phyloP scores from a whole-genome alignment of 1,284 basidiomycete genomes.

The Hemileia vastatrix region DNA sequence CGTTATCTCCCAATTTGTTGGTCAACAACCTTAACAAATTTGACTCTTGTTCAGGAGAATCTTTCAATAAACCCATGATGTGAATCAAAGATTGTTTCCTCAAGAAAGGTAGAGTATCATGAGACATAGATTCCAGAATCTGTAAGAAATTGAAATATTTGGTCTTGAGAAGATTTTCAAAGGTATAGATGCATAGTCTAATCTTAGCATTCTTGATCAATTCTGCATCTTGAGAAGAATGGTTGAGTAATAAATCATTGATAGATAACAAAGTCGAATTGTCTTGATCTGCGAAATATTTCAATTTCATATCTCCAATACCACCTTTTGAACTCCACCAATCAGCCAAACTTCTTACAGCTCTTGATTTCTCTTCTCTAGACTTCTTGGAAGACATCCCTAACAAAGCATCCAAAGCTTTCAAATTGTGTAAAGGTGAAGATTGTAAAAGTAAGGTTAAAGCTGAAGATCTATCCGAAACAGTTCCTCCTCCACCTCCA shows the following conservation, averaged over 20 bases:
- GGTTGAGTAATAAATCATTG: neutral
- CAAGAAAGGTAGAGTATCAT: constrained; percentile 80
- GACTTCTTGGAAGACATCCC: constrained; percentile 66
- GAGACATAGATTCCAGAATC: constrained; percentile 75
- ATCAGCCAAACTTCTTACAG: constrained; percentile 80
- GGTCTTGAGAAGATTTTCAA: constrained; percentile 95
- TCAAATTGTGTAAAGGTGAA: constrained; percentile 73
- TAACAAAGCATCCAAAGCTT: constrained; percentile 60
- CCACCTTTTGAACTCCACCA: constrained; percentile 67
- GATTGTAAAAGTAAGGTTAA: constrained; percentile 82
- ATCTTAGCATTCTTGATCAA: no score
- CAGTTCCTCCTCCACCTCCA: no score
- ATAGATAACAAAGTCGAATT: constrained; percentile 13
- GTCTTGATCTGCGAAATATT: constrained; percentile 84
- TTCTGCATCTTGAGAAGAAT: constrained; percentile 15
- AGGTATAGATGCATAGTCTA: constrained; percentile 66
- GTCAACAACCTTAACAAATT: constrained; percentile 87
- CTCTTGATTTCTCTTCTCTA: constrained; percentile 80
- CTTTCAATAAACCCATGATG: constrained; percentile 68
- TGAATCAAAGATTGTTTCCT: constrained; percentile 63
- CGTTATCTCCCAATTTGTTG: constrained; percentile 93
- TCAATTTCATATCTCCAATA: constrained; percentile 72
- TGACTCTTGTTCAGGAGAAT: constrained; percentile 94
- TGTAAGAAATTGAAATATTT: constrained; percentile 90
- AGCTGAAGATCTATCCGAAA: constrained; percentile 86